These are phyloP conservation scores for Orobanche coerulescens DNA, from an alignment of 257 asterid genomes.

Conservation along the genomic window DNA sequence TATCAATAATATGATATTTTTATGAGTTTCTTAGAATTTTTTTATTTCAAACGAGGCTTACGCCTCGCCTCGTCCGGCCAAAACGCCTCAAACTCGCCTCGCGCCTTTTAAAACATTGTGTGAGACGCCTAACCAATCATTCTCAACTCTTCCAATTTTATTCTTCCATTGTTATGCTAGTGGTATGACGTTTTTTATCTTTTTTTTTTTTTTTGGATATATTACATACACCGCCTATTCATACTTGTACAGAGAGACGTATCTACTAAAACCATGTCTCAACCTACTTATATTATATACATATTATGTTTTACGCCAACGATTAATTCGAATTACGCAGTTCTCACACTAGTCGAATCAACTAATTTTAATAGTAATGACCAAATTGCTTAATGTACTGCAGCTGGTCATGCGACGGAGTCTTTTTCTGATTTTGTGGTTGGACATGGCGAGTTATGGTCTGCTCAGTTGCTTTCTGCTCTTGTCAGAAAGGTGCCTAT, in stretches of 20 bases:
- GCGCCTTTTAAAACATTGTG: too few species aligned
- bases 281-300: not conserved
- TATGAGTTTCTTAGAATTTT: too few species aligned
- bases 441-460: slow-evolving; percentile 98
- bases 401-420: slow-evolving; percentile 98
- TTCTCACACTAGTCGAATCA: not conserved
- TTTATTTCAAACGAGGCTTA: too few species aligned
- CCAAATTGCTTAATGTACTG: slow-evolving; percentile 27
- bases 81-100: too few species aligned
- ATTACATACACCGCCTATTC: not conserved
- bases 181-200: not conserved
- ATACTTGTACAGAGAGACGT: not conserved
- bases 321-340: not conserved
- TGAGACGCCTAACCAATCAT: not conserved
- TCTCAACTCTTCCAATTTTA: not conserved
- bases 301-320: not conserved
- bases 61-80: too few species aligned
- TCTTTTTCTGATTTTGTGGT: slow-evolving; percentile 98
- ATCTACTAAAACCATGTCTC: not conserved
- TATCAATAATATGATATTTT: too few species aligned
- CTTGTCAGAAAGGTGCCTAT: slow-evolving; percentile 69
- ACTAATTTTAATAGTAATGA: slow-evolving; percentile 12
- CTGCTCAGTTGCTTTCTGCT: slow-evolving; percentile 74
- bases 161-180: not conserved
- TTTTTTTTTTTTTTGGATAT: not conserved